These are phyloP conservation scores for Sugiyamaella boreocaroliniensis DNA, from an alignment of 805 yeast genomes.

Conservation along the genomic window DNA sequence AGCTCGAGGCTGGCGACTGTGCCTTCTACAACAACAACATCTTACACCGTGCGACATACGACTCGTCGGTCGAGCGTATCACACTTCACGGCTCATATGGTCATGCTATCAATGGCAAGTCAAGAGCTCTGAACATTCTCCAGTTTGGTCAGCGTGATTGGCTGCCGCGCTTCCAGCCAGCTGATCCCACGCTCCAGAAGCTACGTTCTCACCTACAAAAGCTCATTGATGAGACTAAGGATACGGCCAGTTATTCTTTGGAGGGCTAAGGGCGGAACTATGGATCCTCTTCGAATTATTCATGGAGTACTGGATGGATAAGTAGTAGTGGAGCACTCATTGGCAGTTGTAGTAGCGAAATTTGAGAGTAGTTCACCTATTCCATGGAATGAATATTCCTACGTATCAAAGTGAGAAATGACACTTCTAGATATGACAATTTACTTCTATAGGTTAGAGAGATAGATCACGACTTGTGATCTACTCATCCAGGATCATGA, in stretches of 20 bases:
- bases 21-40: constrained; percentile 47
- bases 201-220: constrained; percentile 9
- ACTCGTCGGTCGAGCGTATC: constrained; percentile 35
- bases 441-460: no score
- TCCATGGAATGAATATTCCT: no score
- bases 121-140: constrained; percentile 45
- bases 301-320: no score
- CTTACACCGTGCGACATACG: constrained; percentile 43
- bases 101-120: constrained; percentile 35
- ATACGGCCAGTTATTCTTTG: constrained; percentile 8
- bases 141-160: constrained; percentile 48
- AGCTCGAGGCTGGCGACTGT: constrained; percentile 43
- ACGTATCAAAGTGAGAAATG: no score
- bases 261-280: no score
- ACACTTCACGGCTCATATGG: constrained; percentile 50
- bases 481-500: constrained; percentile 37
- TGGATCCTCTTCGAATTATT: no score
- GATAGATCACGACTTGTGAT: no score
- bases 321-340: no score
- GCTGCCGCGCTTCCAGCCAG: constrained; percentile 22
- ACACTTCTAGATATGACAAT: no score
- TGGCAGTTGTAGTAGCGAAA: no score
- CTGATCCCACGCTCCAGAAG: constrained; percentile 9
- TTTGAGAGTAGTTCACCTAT: no score
- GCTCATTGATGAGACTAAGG: constrained; percentile 15